Evolutionary conservation across 495 filamentous ascomycete species (phyloP).

Genomic region (Astrothelium subdiscretum): DNA sequence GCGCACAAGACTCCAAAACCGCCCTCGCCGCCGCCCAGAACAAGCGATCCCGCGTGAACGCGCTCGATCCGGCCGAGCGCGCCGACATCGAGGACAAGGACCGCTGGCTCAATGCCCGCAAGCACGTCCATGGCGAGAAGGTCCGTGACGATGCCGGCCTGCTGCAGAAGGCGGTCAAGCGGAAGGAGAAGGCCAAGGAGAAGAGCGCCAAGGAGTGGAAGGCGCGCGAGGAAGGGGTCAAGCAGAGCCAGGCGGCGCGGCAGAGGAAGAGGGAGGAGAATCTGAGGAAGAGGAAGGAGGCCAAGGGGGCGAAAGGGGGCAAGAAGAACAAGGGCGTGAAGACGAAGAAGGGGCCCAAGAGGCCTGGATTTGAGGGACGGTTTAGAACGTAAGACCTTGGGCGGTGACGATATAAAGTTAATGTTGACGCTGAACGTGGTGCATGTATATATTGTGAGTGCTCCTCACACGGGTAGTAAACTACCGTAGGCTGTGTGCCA

Average conservation of each 20-base stretch:
- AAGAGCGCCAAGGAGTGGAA: conserved; percentile 86
- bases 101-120: conserved; percentile 80
- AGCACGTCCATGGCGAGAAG: conserved; percentile 77
- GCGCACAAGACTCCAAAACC: conserved; percentile 68
- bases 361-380: conserved; percentile 88
- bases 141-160: conserved; percentile 79
- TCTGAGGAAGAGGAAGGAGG: conserved; percentile 69
- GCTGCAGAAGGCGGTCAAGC: conserved; percentile 89
- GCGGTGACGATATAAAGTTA: background rate
- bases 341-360: conserved; percentile 46
- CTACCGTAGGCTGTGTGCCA: too few species aligned
- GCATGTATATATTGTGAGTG: too few species aligned
- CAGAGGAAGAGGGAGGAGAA: conserved; percentile 87
- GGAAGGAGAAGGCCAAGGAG: conserved; percentile 78
- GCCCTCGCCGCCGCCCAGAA: conserved; percentile 57
- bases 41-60: conserved; percentile 55
- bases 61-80: conserved; percentile 63
- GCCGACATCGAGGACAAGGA: conserved; percentile 87
- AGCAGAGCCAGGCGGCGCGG: conserved; percentile 60
- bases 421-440: too few species aligned
- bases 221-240: conserved; percentile 64
- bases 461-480: too few species aligned
- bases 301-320: conserved; percentile 46
- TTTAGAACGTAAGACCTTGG: conserved; percentile 46
- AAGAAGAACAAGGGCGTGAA: conserved; percentile 39